Conservation (phyloP, 257 asterid genomes). For the Linaria vulgaris region DNA sequence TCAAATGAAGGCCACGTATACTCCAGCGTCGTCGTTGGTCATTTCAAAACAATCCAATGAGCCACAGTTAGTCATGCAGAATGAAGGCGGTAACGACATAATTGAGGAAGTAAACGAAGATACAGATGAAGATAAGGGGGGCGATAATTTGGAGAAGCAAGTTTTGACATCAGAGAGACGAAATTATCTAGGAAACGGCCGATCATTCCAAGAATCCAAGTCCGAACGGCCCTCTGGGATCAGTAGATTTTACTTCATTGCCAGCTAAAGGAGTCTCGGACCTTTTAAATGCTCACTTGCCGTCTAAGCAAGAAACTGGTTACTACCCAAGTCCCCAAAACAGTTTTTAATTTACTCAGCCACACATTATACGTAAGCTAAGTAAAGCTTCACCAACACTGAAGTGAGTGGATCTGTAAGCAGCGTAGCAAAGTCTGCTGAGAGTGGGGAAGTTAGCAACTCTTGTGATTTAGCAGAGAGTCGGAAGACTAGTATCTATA, state of each 20-base stretch:
- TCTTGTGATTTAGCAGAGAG: no score
- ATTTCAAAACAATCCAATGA: constrained; percentile 40
- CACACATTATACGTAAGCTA: constrained; percentile 51
- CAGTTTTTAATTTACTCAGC: constrained; percentile 53
- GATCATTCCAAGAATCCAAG: constrained; percentile 19
- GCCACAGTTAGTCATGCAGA: constrained; percentile 20
- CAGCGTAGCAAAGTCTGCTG: no score
- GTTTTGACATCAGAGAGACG: constrained; percentile 18
- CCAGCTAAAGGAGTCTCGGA: constrained; percentile 33
- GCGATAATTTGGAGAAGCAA: constrained; percentile 5
- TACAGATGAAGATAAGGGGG: constrained; percentile 26
- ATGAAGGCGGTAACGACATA: not conserved
- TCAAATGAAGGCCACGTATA: constrained; percentile 40
- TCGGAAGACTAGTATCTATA: no score
- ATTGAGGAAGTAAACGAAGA: constrained; percentile 19
- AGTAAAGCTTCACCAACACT: constrained; percentile 55
- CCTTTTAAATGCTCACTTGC: constrained; percentile 30
- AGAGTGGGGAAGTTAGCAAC: no score
- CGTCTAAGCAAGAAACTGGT: constrained; percentile 31
- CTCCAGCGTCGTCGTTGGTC: not conserved
- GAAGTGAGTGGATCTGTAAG: constrained; percentile 49
- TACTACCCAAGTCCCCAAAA: constrained; percentile 55
- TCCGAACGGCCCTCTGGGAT: constrained; percentile 18
- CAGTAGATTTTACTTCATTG: constrained; percentile 26
- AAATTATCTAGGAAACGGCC: constrained; percentile 19